Conservation (phyloP, 176 grass and related monocot genomes). For the Eleusine coracana region DNA sequence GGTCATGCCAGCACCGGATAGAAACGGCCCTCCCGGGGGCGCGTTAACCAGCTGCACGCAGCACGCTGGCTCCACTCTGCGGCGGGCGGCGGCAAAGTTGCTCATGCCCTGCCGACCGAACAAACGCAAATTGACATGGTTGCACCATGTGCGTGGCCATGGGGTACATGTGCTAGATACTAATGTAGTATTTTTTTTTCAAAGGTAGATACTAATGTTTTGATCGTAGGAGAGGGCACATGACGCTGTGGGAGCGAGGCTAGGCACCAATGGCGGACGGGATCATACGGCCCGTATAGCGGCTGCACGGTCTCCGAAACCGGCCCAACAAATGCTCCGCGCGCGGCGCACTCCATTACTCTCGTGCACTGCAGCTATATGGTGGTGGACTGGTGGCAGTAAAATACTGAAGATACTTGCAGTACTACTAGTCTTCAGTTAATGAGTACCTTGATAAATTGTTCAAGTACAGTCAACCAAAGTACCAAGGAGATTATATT, state of each 20-base stretch:
- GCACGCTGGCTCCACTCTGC: too few species aligned
- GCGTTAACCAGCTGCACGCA: not conserved
- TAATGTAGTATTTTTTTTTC: too few species aligned
- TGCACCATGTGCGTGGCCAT: not conserved
- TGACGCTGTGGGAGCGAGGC: not conserved
- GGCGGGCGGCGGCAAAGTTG: not conserved
- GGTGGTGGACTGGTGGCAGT: too few species aligned
- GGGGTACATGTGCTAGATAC: not conserved
- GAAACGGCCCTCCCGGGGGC: too few species aligned
- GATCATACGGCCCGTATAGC: not conserved
- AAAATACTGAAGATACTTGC: not conserved
- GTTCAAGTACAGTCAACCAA: too few species aligned
- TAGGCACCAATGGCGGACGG: conserved; percentile 7
- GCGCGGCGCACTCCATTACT: not conserved
- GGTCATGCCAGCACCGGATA: too few species aligned
- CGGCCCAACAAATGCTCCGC: not conserved
- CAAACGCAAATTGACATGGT: too few species aligned
- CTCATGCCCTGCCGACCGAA: not conserved
- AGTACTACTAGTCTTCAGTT: not conserved
- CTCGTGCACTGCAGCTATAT: not conserved
- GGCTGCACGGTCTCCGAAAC: not conserved
- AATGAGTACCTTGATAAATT: too few species aligned
- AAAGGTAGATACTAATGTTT: too few species aligned
- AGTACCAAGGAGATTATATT: not conserved
- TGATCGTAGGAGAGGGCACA: not conserved